A percentile compares a stretch with the other conserved stretches of the same genome.
Evolutionary conservation across 371 early-diverging fungal genomes (phyloP).

Genomic region (Mucor saturninus): DNA sequence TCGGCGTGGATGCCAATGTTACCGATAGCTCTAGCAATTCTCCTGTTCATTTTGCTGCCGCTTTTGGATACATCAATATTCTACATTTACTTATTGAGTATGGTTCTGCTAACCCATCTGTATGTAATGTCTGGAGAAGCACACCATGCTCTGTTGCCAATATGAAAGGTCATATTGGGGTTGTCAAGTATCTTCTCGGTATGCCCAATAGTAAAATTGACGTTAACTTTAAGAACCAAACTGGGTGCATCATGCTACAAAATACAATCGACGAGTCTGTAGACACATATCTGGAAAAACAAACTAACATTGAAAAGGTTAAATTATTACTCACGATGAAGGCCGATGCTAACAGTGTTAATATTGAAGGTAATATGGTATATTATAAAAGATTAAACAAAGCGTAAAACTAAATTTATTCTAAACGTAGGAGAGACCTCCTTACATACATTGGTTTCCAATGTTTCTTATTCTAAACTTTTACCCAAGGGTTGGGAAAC

Average conservation of each 20-base stretch:
- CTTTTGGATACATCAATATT: slow-evolving; percentile 54
- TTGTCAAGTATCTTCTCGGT: slow-evolving; percentile 54
- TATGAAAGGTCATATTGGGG: slow-evolving; percentile 59
- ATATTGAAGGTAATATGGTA: slow-evolving; percentile 38
- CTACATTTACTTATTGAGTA: slow-evolving; percentile 49
- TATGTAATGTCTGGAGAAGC: slow-evolving; percentile 59
- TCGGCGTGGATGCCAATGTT: slow-evolving; percentile 55
- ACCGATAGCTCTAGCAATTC: slow-evolving; percentile 57
- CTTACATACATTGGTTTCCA: slow-evolving; percentile 46
- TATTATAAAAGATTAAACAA: not conserved
- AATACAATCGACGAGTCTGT: slow-evolving; percentile 30
- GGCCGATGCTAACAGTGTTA: slow-evolving; percentile 47
- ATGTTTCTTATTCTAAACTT: slow-evolving; percentile 21
- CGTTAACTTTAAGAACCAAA: slow-evolving; percentile 56
- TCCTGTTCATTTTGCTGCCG: slow-evolving; percentile 63
- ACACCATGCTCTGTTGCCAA: slow-evolving; percentile 64
- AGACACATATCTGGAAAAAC: slow-evolving; percentile 35
- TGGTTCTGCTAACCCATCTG: slow-evolving; percentile 50
- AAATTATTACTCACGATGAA: slow-evolving; percentile 44
- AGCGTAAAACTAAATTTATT: too few relatives aligned
- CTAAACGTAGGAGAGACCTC: slow-evolving; percentile 39
- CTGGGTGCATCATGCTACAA: slow-evolving; percentile 59
- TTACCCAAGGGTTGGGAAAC: slow-evolving; percentile 21
- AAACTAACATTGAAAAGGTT: slow-evolving; percentile 37
- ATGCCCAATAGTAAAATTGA: slow-evolving; percentile 34